Evolutionary conservation across 225 moss, liverwort and hornwort species (phyloP).

Genomic region (Marchantia polymorpha): DNA sequence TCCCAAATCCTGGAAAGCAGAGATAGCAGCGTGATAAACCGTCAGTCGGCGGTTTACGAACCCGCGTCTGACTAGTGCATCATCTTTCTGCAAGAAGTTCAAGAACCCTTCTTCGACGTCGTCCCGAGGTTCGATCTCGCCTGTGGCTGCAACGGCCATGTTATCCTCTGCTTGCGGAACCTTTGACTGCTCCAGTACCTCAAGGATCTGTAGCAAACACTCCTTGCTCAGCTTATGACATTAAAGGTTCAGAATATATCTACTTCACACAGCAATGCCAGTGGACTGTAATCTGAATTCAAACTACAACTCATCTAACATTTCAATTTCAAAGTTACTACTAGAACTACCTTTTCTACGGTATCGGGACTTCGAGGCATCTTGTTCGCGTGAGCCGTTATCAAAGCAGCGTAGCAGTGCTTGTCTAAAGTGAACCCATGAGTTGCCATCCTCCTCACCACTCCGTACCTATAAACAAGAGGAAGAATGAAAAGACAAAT

Average conservation of each 20-base stretch:
- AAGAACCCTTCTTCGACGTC: slow-evolving; percentile 63
- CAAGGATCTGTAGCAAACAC: slow-evolving; percentile 57
- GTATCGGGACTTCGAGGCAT: slow-evolving; percentile 48
- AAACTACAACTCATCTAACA: too few relatives aligned
- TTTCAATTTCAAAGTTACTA: neutral
- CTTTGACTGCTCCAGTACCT: slow-evolving; percentile 76
- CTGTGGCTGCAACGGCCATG: slow-evolving; percentile 51
- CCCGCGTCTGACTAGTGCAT: slow-evolving; percentile 54
- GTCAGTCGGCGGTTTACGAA: slow-evolving; percentile 56
- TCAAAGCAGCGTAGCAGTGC: slow-evolving; percentile 67
- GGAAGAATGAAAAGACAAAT: neutral
- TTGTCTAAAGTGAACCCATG: slow-evolving; percentile 63
- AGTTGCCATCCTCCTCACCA: slow-evolving; percentile 77
- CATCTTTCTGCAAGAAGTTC: slow-evolving; percentile 49
- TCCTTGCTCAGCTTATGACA: neutral
- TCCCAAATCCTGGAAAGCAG: slow-evolving; percentile 51
- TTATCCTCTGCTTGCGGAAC: slow-evolving; percentile 28
- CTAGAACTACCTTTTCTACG: slow-evolving; percentile 50
- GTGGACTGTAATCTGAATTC: too few relatives aligned
- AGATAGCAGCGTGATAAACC: slow-evolving; percentile 72
- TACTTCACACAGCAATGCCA: neutral
- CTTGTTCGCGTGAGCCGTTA: slow-evolving; percentile 57
- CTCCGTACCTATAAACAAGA: slow-evolving; percentile 51
- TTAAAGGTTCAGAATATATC: too few relatives aligned
- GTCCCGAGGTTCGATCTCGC: slow-evolving; percentile 48